Evolutionary conservation across 2,329 filamentous ascomycete species (phyloP), one percentile per base, ranked within the genome.

Genomic region (Aspergillus sojae): DNA sequence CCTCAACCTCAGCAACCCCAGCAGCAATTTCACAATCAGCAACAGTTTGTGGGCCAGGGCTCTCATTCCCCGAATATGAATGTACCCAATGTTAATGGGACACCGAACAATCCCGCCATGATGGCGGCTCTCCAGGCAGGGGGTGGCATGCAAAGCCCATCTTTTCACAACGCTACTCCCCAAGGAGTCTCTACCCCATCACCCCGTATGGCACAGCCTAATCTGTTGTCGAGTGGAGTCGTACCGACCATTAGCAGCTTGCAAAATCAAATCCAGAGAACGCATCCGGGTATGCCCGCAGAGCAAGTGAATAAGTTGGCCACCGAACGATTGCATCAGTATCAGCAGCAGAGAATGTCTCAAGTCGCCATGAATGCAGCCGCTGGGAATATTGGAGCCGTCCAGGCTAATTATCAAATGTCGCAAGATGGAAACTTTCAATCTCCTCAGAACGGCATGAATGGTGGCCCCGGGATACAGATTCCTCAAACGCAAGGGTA

Each of bases 251-350:
- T 88, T 62, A 84, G 82, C 61, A 82, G 80, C 62, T 81, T 86
- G 60, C 80, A 82, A 63, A 84, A 81, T 64, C 82, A 84, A 45
- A 80, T 87, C 19, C 82, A 84, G 66, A 77, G 77, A 60, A 81
- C 75, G 67, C 81, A 86, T 66, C 85, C 85, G 1, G 80, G 81
- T 60, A 75, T 85, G 65, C 77, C 83, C 1, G 79, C 81, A 4
- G 85, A 88, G 30, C 84, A 88, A 71, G 78, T 88, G 11, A 82
- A 79, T 61, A 80, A 81, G 46, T 72, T 85, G 65, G 84, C 86
- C 4, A 84, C 81, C 1, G 82, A 86, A 43, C 80, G 82, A 55
- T 74, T 86, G 46, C 76, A 80, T 63, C 77, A 80, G 64, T 79
- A 80, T 66, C 81, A 83, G 65, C 81, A 79, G 66, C 80, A 78